Evolutionary conservation across 352 stramenopile species (phyloP).

Genomic region (Phytopythium boreale): DNA sequence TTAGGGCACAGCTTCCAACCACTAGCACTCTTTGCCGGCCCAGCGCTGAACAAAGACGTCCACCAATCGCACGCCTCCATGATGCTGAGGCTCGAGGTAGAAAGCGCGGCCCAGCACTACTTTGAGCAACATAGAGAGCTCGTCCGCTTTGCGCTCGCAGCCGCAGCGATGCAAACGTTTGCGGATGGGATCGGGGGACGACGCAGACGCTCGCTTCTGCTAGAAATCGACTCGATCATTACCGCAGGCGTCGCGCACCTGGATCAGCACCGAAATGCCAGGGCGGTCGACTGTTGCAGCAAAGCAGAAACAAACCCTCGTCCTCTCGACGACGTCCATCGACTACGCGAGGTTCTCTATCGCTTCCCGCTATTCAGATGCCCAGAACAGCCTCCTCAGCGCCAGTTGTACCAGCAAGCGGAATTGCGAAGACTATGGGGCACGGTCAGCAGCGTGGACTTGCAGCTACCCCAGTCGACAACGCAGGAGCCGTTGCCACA

Average conservation of each 20-base stretch:
- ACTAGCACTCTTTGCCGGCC: not conserved
- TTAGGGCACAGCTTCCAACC: not conserved
- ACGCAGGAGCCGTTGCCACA: not conserved
- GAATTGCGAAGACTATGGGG: not conserved
- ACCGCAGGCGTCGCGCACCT: not conserved
- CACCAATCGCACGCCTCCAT: not conserved
- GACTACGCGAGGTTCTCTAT: not conserved
- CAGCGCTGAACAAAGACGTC: not conserved
- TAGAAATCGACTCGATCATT: not conserved
- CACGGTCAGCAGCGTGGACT: not conserved
- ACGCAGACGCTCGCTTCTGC: not conserved
- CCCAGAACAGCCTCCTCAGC: not conserved
- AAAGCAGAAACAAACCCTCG: too few relatives aligned
- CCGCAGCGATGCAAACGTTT: not conserved
- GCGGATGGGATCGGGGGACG: not conserved
- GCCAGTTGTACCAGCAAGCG: not conserved
- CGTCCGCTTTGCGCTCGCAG: not conserved
- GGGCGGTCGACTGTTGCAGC: too few relatives aligned
- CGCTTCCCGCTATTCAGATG: not conserved
- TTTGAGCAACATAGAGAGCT: not conserved
- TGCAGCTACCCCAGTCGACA: not conserved
- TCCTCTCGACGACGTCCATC: not conserved
- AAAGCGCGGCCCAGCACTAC: not conserved
- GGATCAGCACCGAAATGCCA: too few relatives aligned
- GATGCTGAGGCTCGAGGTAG: not conserved